Evolutionary conservation across 2,329 filamentous ascomycete species (phyloP), one percentile per base, ranked within the genome.

Genomic region (Fusarium burgessii): DNA sequence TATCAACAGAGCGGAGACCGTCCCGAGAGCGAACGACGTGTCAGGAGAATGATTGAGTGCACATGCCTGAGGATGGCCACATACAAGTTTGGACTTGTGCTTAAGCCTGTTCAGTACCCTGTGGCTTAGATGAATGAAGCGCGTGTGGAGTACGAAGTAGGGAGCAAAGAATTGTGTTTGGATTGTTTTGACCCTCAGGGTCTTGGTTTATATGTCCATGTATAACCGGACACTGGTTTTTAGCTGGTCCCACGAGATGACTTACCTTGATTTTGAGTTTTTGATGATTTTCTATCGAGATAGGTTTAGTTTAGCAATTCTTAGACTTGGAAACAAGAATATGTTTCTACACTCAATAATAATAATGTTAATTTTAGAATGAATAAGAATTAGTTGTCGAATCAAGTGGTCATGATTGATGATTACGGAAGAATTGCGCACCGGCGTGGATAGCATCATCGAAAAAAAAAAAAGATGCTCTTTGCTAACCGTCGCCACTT

Each of bases 391-490:
- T 25, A 23, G 60, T 33, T 33, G 43, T 36, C 29, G 35, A 58
- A 46, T 40, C 41, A 62, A 32, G 12, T 45, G 18, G 12, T 23
- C 15, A 42, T 62, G 41, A 40, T 46, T 27, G 52, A 52, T 46
- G 25, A 61, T 66, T 56, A 61, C 73, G 73, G 73, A 76, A 75
- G 59, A 75, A 74, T 73, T 67, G 61, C 73, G 73, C 66, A 49
- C 73, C 71, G 73, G 62, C 47, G 49, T 66, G 23, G 40, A 61
- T 59, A 71, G 42, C 64, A 72, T 71, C 68, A 70, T 70, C 55
- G 63, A 62, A 62, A 64, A 62, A 68, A 62, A 62, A 64, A 62
- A 68, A 66, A 43, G 55, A 59, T 33, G 42, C 20, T 41, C 49
- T 40, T 25, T 27, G 25, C 29, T 32, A 33, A 20, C 29, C 18